phyloP scores from a whole-genome alignment of 176 grass and related monocot species.

The Otatea glauca region DNA sequence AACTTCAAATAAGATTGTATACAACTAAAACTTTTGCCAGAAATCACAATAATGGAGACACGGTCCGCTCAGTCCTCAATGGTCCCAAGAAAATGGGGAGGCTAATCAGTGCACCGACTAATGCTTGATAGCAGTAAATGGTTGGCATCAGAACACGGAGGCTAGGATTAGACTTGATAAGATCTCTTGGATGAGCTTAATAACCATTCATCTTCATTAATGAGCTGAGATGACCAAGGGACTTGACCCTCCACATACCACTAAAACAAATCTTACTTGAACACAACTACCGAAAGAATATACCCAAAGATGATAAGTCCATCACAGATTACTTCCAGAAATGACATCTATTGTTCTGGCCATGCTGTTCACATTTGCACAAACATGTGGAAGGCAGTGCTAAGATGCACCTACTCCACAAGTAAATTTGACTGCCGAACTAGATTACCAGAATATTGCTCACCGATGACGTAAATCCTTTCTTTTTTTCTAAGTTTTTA shows the following conservation, averaged over 20 bases:
- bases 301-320: conserved; percentile 38
- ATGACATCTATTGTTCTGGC: conserved; percentile 25
- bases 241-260: conserved; percentile 11
- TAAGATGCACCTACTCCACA: background rate
- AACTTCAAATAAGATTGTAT: conserved; percentile 56
- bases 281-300: conserved; percentile 40
- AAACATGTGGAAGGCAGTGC: conserved; percentile 40
- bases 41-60: conserved; percentile 68
- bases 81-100: conserved; percentile 47
- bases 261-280: conserved; percentile 42
- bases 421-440: conserved; percentile 7
- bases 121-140: conserved; percentile 47
- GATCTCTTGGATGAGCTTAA: conserved; percentile 13
- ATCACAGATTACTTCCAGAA: conserved; percentile 10
- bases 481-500: background rate
- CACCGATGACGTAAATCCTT: background rate
- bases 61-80: conserved; percentile 49
- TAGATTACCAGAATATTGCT: background rate
- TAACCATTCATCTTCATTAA: conserved; percentile 28
- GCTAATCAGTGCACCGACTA: conserved; percentile 47
- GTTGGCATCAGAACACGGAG: conserved; percentile 43
- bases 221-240: conserved; percentile 35
- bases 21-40: conserved; percentile 39
- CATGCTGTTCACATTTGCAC: conserved; percentile 42
- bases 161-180: conserved; percentile 41